phyloP scores from a whole-genome alignment of 768 basidiomycete species.

The Nidularia sp. region DNA sequence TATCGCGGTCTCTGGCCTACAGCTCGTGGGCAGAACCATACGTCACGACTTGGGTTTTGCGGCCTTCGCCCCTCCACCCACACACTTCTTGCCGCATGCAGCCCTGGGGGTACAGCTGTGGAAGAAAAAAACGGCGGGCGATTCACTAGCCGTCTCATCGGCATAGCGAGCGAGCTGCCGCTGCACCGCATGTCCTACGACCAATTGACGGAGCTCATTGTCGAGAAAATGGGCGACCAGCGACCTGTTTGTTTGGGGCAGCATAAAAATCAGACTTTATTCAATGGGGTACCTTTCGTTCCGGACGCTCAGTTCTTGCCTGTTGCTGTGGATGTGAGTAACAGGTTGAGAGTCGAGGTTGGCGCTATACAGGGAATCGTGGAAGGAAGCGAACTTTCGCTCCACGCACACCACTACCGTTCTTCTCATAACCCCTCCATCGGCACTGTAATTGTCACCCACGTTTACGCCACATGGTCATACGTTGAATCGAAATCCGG shows the following conservation, averaged over 20 bases:
- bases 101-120: constrained; percentile 46
- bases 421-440: constrained; percentile 54
- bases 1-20: constrained; percentile 52
- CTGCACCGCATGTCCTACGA: constrained; percentile 52
- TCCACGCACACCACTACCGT: constrained; percentile 60
- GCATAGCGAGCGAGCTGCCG: constrained; percentile 36
- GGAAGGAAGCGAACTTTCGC: constrained; percentile 57
- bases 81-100: constrained; percentile 54
- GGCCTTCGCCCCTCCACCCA: constrained; percentile 37
- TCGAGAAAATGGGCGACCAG: constrained; percentile 36
- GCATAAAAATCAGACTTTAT: constrained; percentile 45
- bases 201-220: constrained; percentile 42
- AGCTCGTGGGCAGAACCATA: constrained; percentile 31
- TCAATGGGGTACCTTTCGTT: constrained; percentile 53
- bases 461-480: constrained; percentile 58
- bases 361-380: constrained; percentile 62
- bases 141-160: constrained; percentile 55
- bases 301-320: constrained; percentile 44
- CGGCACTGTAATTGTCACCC: constrained; percentile 44
- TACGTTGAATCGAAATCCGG: constrained; percentile 39
- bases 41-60: constrained; percentile 39
- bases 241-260: constrained; percentile 47
- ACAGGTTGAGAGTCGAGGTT: constrained; percentile 43
- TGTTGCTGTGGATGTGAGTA: constrained; percentile 31
- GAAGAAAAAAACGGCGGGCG: constrained; percentile 63